Base-by-base conservation (phyloP, 1,284 basidiomycete species). In the Microbotryum silenes-acaulis region DNA sequence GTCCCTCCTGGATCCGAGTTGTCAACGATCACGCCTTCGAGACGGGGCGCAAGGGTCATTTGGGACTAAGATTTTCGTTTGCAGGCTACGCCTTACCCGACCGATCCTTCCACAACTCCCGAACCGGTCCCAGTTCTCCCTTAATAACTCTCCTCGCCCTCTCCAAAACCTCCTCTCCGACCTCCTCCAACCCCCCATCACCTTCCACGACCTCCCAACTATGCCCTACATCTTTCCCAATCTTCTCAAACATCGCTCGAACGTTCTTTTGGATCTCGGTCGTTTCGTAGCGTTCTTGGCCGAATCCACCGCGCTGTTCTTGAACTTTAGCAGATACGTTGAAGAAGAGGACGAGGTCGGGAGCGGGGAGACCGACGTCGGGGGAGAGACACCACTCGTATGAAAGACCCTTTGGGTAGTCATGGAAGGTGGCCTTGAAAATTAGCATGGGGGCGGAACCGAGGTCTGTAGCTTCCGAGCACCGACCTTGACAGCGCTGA, bases 291-390 rank as follows among this genome's bases (percentile, higher is more conserved):
- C 93, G 81, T 78, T 98, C 94, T 58, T 83, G 81, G 1, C 96
- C 96, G 70, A 88, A 98, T 0, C 89, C 91, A 2, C 87, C 88
- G n/a, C 94, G 82, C 54, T 78, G 73, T 25, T 81, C 79, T 0
- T 91, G 90, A 12, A 81, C 78, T 55, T 85, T 83, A 0, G 89
- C 86, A 1, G 85, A 78, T 60, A 97, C 81, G 65, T 92, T 85
- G 57, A 98, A 83, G 78, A 94, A 97, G 57, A 97, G 73, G 0
- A 87, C 87, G 44, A 93, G 73, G 75, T 98, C 94, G 0, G 94
- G 94, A 0, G 86, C 81, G 2, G 92, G 94, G 8, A 98, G 85
- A 6, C 84, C 84, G 14, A 85, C 77, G 72, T 98, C 96, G 0
- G 93, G 91, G 3, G 83, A 78, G 50, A 84, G 81, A 75, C 91